Evolutionary conservation across 1,284 basidiomycete species (phyloP), one percentile per base, ranked within the genome.

Genomic region (Schizophyllum amplum): DNA sequence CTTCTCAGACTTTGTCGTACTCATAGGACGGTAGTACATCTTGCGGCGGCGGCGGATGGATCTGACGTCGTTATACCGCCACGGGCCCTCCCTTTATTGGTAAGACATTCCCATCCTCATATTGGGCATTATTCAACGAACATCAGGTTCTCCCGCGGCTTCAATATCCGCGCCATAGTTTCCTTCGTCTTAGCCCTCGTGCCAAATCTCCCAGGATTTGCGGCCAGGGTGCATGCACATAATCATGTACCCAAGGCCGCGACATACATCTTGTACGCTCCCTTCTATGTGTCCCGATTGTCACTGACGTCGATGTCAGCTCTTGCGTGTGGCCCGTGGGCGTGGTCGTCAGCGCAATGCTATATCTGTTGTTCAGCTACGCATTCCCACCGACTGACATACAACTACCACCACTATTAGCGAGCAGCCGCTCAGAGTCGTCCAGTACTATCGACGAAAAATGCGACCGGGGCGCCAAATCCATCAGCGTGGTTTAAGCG

Each of bases 201-300:
- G 2, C 64, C 64, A 4, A 65, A 59, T 47, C 26, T 65, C 1
- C 62, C 62, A 11, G 64, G 64, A 15, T 63, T 65, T 50, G 59
- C 55, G 1, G 24, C 5, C 24, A 60, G 52, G n/a, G 57, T 63
- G 0, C 61, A 61, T 26, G 5, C 9, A 9, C 51, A 50, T 3
- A 4, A 55, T 9, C 5, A 56, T 24, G 52, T 61, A 13, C 60
- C 60, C 25, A 33, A 59, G 5, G 61, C 58, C 9, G 57, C 60
- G 15, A 55, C 20, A 51, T 64, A 62, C 27, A 22, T 63, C 6
- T 63, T 61, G 61, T 63, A 21, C 17, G 46, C 49, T 17, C 7
- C n/a, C 17, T 17, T 51, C 11, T 24, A 23, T 47, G 4, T 20
- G n/a, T n/a, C n/a, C n/a, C 7, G 3, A 42, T 17, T 24, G 56